Evolutionary conservation across 2,329 filamentous ascomycete species (phyloP).

Genomic region (Neonectria hederae): DNA sequence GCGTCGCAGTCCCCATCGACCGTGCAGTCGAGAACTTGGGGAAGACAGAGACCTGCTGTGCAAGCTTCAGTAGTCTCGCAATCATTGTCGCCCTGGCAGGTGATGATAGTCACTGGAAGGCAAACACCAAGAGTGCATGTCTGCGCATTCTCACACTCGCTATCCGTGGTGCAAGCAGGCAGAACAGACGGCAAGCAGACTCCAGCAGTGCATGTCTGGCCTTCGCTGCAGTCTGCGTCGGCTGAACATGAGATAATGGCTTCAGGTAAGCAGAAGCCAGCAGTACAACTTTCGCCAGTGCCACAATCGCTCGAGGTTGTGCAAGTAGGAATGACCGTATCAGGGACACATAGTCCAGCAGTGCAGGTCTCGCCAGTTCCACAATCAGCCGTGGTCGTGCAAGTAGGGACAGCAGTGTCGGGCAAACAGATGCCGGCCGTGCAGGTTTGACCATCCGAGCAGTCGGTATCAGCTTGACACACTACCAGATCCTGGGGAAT

Average conservation of each 20-base stretch:
- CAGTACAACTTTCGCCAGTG: not conserved
- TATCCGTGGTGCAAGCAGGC: not conserved
- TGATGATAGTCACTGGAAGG: not conserved
- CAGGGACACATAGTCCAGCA: not conserved
- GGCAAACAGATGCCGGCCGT: conserved; percentile 10
- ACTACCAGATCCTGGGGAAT: not conserved
- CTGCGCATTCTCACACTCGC: not conserved
- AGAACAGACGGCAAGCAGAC: conserved; percentile 2
- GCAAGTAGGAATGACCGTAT: not conserved
- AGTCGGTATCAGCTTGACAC: not conserved
- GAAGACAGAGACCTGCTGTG: conserved; percentile 1
- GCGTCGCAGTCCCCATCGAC: not conserved
- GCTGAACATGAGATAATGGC: not conserved
- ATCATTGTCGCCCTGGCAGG: not conserved
- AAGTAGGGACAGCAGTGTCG: not conserved
- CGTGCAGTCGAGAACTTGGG: conserved; percentile 1
- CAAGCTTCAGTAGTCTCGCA: conserved; percentile 3
- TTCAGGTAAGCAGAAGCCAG: not conserved
- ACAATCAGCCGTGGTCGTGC: not conserved
- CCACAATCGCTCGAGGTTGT: not conserved
- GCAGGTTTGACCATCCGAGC: not conserved
- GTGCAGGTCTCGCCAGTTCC: not conserved
- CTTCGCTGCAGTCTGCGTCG: not conserved
- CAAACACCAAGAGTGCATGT: conserved; percentile 9
- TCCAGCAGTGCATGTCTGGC: not conserved